Evolutionary conservation across 129 eudicot species (phyloP).

Genomic region (Lonicera japonica): DNA sequence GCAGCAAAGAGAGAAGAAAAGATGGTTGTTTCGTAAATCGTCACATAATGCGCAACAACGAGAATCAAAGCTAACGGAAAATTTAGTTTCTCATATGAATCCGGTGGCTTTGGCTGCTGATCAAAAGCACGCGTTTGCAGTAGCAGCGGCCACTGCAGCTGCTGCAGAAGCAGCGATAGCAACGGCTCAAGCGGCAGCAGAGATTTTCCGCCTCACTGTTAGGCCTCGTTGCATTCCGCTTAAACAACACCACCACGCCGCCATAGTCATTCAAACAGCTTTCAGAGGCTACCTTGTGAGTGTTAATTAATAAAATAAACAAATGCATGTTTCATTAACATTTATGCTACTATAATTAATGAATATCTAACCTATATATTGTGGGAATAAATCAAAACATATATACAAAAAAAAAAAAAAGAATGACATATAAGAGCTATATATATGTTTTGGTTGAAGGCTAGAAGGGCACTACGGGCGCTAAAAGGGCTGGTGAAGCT

Average conservation of each 20-base stretch:
- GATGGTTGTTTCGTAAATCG: constrained; percentile 71
- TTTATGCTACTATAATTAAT: too few relatives aligned
- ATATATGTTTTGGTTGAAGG: constrained; percentile 31
- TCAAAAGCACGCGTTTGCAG: constrained; percentile 49
- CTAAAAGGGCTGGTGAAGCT: constrained; percentile 87
- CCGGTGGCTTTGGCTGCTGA: constrained; percentile 16
- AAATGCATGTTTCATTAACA: too few relatives aligned
- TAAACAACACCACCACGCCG: constrained; percentile 45
- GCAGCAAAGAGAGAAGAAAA: constrained; percentile 69
- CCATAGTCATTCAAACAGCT: constrained; percentile 75
- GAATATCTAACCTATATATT: too few relatives aligned
- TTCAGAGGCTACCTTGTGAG: constrained; percentile 82
- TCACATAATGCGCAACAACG: constrained; percentile 20
- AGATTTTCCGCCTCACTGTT: constrained; percentile 42
- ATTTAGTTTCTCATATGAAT: neutral
- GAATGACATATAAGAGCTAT: too few relatives aligned
- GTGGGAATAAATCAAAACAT: too few relatives aligned
- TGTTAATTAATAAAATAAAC: too few relatives aligned
- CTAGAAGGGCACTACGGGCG: constrained; percentile 71
- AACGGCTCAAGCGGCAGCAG: constrained; percentile 54
- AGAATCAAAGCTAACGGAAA: constrained; percentile 13
- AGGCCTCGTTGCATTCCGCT: constrained; percentile 31
- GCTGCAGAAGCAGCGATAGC: constrained; percentile 64
- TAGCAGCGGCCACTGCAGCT: constrained; percentile 48
- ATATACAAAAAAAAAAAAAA: too few relatives aligned